Evolutionary conservation across 2,329 filamentous ascomycete genomes (phyloP).

Genomic region (Aotearoamyces nothofagi): DNA sequence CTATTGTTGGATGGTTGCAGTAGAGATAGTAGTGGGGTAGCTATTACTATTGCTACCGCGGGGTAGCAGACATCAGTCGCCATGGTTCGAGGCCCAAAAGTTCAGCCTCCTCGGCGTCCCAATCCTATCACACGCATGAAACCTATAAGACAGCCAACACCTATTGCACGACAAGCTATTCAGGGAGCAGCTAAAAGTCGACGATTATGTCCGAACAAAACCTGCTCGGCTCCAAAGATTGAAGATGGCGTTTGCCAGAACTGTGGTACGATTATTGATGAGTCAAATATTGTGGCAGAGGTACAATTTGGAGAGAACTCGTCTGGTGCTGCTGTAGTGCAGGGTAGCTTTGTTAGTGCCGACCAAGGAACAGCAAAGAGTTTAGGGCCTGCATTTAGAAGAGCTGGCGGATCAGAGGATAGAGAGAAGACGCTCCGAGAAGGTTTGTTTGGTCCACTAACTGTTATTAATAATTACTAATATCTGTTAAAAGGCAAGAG

Average conservation of each 20-base stretch:
- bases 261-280: slow-evolving; percentile 73
- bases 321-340: slow-evolving; percentile 73
- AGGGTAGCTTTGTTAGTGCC: slow-evolving; percentile 76
- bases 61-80: no score
- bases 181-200: slow-evolving; percentile 4
- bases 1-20: no score
- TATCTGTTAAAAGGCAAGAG: slow-evolving; percentile 24
- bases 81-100: slow-evolving; percentile 1
- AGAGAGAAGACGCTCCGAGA: slow-evolving; percentile 44
- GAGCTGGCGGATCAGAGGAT: slow-evolving; percentile 41
- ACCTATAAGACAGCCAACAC: slow-evolving; percentile 1
- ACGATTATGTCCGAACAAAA: slow-evolving; percentile 36
- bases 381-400: slow-evolving; percentile 44
- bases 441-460: slow-evolving; percentile 13
- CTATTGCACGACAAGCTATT: slow-evolving; percentile 3
- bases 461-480: no score
- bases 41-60: no score
- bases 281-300: slow-evolving; percentile 83
- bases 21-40: no score
- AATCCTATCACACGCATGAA: slow-evolving; percentile 1
- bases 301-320: slow-evolving; percentile 81
- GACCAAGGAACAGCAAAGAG: slow-evolving; percentile 49
- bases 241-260: slow-evolving; percentile 59
- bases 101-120: slow-evolving; percentile 1
- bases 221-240: slow-evolving; percentile 44